Conservation (phyloP, 495 filamentous ascomycete species). For the Durotheca rogersii region DNA sequence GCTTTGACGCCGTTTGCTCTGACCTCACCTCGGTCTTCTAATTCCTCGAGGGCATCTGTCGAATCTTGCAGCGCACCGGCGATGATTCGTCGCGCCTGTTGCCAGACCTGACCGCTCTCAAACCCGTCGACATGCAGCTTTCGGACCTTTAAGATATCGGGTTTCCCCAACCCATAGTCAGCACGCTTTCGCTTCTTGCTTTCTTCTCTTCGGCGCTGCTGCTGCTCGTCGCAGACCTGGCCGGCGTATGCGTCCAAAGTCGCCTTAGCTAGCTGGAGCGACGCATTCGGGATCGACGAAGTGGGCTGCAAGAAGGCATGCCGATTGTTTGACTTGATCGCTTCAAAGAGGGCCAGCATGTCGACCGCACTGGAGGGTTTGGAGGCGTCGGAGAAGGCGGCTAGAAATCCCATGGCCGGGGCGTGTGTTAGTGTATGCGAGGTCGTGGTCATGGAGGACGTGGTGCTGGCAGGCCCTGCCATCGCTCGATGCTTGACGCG, state of each 20-base stretch:
- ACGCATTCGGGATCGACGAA: conserved; percentile 59
- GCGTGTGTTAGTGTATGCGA: conserved; percentile 54
- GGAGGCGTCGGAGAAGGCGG: conserved; percentile 30
- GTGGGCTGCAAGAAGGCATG: conserved; percentile 72
- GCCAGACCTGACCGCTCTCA: conserved; percentile 86
- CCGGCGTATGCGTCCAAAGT: conserved; percentile 74
- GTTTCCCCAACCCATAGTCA: conserved; percentile 33
- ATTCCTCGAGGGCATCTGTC: conserved; percentile 50
- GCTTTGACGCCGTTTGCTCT: conserved; percentile 21
- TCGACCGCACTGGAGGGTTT: conserved; percentile 37
- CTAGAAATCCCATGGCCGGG: conserved; percentile 39
- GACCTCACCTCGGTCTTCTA: conserved; percentile 43
- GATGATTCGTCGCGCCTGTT: conserved; percentile 83
- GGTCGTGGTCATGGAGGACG: conserved; percentile 57
- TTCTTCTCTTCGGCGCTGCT: conserved; percentile 53
- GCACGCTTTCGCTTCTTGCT: conserved; percentile 68
- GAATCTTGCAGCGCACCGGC: conserved; percentile 47
- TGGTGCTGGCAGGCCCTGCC: conserved; percentile 49
- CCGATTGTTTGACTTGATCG: conserved; percentile 47
- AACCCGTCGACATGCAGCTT: conserved; percentile 87
- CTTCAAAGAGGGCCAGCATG: conserved; percentile 50
- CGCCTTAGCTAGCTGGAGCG: conserved; percentile 69
- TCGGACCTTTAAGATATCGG: conserved; percentile 62
- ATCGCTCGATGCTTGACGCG: conserved; percentile 33
- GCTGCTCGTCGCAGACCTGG: conserved; percentile 65